These are phyloP conservation scores for Dothistroma septosporum DNA, from an alignment of 2,329 filamentous ascomycete genomes.

Conservation along the genomic window DNA sequence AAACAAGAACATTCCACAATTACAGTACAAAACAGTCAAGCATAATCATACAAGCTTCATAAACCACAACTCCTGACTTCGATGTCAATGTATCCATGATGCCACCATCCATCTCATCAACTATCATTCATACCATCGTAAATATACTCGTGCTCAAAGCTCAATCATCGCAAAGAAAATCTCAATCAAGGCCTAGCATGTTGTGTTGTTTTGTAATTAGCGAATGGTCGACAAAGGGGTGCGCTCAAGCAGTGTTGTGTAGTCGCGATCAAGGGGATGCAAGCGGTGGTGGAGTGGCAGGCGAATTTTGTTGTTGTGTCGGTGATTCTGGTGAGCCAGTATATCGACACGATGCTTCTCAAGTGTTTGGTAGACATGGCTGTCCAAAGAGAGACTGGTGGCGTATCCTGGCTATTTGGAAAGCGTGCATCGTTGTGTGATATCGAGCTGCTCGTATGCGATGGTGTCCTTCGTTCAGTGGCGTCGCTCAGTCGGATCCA, in stretches of 20 bases:
- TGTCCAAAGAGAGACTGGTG: conserved; percentile 8
- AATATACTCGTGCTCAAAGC: neutral
- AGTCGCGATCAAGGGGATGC: neutral
- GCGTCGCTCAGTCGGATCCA: conserved; percentile 4
- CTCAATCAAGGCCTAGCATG: neutral
- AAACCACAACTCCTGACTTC: neutral
- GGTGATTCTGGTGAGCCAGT: neutral
- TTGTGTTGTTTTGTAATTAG: neutral
- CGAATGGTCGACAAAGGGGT: neutral
- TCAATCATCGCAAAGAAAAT: neutral
- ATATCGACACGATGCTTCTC: neutral
- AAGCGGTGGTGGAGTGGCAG: neutral
- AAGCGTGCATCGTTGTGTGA: neutral
- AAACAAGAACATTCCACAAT: neutral
- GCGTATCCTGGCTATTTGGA: conserved; percentile 4
- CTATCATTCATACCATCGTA: neutral
- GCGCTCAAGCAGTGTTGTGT: neutral
- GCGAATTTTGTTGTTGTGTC: neutral
- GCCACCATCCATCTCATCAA: neutral
- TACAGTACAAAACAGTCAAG: neutral
- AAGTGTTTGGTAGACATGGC: neutral
- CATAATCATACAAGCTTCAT: neutral
- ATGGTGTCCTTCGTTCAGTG: neutral
- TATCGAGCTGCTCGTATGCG: neutral
- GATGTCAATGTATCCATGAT: neutral